Evolutionary conservation across 306 rosid species (phyloP).

Genomic region (Cicer judaicum): DNA sequence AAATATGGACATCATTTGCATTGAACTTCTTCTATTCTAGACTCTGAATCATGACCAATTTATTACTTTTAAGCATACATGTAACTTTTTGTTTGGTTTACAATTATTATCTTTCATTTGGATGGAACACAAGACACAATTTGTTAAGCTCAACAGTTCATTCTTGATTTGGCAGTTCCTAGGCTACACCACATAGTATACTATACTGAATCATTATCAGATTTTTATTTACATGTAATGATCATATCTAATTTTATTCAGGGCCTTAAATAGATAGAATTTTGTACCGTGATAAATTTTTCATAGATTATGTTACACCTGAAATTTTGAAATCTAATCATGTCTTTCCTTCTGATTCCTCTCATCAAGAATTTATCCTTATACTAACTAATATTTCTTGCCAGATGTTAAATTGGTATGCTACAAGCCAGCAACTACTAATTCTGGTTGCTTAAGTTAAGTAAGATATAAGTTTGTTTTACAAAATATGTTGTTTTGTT

Average conservation of each 20-base stretch:
- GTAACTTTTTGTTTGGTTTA: conserved; percentile 28
- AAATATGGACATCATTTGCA: conserved; percentile 95
- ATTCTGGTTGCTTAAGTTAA: too few relatives aligned
- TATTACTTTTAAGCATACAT: conserved; percentile 28
- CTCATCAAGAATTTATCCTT: too few relatives aligned
- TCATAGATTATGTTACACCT: not conserved
- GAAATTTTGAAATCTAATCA: too few relatives aligned
- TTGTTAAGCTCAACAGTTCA: conserved; percentile 15
- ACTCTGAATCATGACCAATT: conserved; percentile 62
- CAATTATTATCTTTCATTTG: conserved; percentile 33
- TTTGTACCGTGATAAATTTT: not conserved
- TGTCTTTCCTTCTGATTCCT: too few relatives aligned
- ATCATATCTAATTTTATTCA: not conserved
- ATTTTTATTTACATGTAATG: conserved; percentile 27
- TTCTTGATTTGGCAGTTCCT: conserved; percentile 39
- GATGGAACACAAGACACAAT: not conserved
- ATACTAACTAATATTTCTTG: too few relatives aligned
- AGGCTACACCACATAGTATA: not conserved
- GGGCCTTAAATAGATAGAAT: too few relatives aligned
- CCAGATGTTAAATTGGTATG: too few relatives aligned
- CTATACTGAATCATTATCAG: not conserved
- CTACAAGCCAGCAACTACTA: too few relatives aligned
- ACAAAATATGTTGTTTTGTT: too few relatives aligned
- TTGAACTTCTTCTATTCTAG: conserved; percentile 69
- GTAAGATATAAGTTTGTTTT: too few relatives aligned